Evolutionary conservation across 306 rosid genomes (phyloP).

Genomic region (Cajanus cajan): DNA sequence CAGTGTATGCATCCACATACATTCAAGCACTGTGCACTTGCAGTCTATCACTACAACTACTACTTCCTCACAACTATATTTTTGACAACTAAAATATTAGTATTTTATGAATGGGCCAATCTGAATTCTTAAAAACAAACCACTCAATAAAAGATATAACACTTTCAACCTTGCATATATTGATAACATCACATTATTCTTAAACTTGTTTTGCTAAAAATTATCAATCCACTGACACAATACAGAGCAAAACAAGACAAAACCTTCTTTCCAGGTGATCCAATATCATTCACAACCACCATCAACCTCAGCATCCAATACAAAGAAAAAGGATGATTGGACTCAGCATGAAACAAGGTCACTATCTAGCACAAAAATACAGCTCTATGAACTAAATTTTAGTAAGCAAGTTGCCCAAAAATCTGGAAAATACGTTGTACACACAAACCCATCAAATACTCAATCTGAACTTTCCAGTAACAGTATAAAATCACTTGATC

Average conservation of each 20-base stretch:
- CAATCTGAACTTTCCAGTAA: neutral
- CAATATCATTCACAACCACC: neutral
- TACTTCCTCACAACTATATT: neutral
- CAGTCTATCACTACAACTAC: neutral
- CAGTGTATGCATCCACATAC: neutral
- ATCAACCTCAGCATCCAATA: neutral
- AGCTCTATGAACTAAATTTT: neutral
- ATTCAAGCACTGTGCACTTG: neutral
- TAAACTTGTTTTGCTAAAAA: neutral
- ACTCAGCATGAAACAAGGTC: neutral
- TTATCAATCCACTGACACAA: neutral
- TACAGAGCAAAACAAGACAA: neutral
- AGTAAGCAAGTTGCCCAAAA: neutral
- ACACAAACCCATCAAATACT: neutral
- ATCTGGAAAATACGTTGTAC: neutral
- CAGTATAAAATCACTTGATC: neutral
- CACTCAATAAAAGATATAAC: neutral
- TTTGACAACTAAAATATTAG: neutral
- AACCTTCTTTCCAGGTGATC: neutral
- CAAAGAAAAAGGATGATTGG: neutral
- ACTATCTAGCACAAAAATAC: neutral
- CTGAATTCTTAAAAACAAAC: constrained; percentile 4
- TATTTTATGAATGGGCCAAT: neutral
- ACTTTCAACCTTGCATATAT: neutral
- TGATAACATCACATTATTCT: neutral